Base-by-base conservation (phyloP, 148 eudicot species). In the Chenopodium quinoa region DNA sequence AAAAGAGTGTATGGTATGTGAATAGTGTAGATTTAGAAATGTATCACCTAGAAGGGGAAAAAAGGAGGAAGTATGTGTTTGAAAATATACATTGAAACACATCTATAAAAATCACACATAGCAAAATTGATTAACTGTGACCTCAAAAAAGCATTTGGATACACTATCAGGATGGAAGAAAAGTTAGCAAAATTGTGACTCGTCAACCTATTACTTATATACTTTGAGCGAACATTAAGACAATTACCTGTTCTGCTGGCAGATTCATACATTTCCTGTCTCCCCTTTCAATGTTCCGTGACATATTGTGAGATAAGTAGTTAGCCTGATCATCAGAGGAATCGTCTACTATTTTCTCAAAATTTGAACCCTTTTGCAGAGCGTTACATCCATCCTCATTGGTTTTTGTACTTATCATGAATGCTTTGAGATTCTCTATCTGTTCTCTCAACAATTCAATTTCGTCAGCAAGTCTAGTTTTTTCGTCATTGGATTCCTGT, bases 401-500 rank as follows among this genome's bases (percentile, higher is more conserved):
- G 12, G 76, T 85, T 79, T 83, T 81, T 11, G 66, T 79, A 62
- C 64, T 66, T 63, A 68, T 78, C 75, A 58, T 77, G 66, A 85
- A 78, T 77, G 88, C 82, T 84, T 79, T 82, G 81, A 88, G 81
- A 83, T 81, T 77, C 74, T 80, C 88, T 70, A 86, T 73, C 81
- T 84, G 85, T 79, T 78, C 89, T 87, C 78, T 90, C 78, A 81
- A 83, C 85, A 72, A 73, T 34, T 75, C 76, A 83, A 92, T 82
- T 81, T 90, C 92, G 80, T 69, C 82, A 47, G 83, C 81, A 64
- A 89, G 77, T 79, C 74, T 87, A 79, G 80, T 60, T 73, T 88
- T 92, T 85, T 90, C 91, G 52, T 85, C 84, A 85, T 78, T 84
- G 77, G 90, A 90, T 78, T 91, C 91, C 82, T 84, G 84, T 78